Evolutionary conservation across 1,139 yeast genomes (phyloP).

Genomic region (Candida freyschussii): DNA sequence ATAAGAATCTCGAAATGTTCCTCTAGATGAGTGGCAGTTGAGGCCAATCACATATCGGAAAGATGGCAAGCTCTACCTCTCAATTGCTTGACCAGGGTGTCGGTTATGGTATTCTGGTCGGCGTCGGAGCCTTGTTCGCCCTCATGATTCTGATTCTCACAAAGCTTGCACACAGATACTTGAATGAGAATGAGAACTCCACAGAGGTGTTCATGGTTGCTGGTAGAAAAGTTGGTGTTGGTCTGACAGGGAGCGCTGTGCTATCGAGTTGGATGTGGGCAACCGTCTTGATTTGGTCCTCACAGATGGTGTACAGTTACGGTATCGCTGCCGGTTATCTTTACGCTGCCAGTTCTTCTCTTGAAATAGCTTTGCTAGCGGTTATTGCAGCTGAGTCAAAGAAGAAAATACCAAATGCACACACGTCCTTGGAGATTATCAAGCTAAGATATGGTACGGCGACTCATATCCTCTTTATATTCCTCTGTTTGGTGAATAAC

Average conservation of each 20-base stretch:
- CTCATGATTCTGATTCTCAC: conserved; percentile 50
- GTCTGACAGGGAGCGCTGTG: conserved; percentile 45
- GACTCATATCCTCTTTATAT: conserved; percentile 32
- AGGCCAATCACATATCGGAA: no score
- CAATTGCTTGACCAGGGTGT: no score
- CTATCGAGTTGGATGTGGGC: conserved; percentile 50
- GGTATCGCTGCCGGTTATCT: conserved; percentile 39
- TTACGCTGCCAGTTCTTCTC: conserved; percentile 35
- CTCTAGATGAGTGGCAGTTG: no score
- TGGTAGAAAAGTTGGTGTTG: conserved; percentile 45
- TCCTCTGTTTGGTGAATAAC: conserved; percentile 29
- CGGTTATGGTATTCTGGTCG: conserved; percentile 49
- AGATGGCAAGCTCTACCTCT: no score
- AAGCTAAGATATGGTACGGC: conserved; percentile 37
- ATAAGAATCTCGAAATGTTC: no score
- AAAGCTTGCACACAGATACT: conserved; percentile 43
- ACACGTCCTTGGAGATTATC: conserved; percentile 39
- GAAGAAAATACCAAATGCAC: conserved; percentile 40
- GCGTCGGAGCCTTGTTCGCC: conserved; percentile 49
- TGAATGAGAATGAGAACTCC: conserved; percentile 45
- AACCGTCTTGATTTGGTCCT: conserved; percentile 27
- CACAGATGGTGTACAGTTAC: conserved; percentile 24
- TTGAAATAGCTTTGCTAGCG: conserved; percentile 37
- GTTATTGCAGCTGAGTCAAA: conserved; percentile 40
- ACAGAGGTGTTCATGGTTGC: conserved; percentile 58